Percentiles rank a stretch among this genome's conserved stretches.
Conservation (phyloP, 2,329 filamentous ascomycete genomes). For the Talaromyces sp. region DNA sequence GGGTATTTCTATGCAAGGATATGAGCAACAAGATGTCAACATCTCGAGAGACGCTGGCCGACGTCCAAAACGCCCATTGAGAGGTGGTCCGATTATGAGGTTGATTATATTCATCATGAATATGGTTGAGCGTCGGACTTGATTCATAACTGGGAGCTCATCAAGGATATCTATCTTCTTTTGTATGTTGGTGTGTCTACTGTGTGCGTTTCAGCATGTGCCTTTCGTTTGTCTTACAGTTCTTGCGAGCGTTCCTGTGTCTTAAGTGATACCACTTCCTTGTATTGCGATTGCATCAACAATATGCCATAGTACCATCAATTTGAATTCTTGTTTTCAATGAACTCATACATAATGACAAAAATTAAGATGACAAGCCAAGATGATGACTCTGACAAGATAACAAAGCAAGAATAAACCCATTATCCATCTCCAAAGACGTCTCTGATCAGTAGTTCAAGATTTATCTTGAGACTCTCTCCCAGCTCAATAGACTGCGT, state of each 20-base stretch:
- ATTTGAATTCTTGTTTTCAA: background rate
- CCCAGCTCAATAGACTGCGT: background rate
- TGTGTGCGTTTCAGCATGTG: background rate
- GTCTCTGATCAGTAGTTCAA: background rate
- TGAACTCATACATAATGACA: background rate
- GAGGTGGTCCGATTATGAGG: conserved; percentile 5
- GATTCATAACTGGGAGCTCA: background rate
- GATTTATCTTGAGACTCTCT: background rate
- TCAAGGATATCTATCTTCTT: background rate
- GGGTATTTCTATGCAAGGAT: background rate
- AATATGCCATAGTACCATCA: background rate
- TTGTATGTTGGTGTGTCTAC: background rate
- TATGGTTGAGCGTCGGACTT: background rate
- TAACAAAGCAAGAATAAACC: background rate
- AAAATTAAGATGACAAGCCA: background rate
- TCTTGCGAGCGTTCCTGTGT: background rate
- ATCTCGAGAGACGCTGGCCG: background rate
- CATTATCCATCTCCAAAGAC: background rate
- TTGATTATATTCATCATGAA: conserved; percentile 6
- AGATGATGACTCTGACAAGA: background rate
- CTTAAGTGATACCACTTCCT: background rate
- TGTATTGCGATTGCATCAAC: background rate
- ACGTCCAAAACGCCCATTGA: background rate
- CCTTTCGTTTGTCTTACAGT: background rate
- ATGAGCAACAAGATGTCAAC: background rate